Conservation (phyloP, 2,329 filamentous ascomycete species). For the Cadophora sp. region DNA sequence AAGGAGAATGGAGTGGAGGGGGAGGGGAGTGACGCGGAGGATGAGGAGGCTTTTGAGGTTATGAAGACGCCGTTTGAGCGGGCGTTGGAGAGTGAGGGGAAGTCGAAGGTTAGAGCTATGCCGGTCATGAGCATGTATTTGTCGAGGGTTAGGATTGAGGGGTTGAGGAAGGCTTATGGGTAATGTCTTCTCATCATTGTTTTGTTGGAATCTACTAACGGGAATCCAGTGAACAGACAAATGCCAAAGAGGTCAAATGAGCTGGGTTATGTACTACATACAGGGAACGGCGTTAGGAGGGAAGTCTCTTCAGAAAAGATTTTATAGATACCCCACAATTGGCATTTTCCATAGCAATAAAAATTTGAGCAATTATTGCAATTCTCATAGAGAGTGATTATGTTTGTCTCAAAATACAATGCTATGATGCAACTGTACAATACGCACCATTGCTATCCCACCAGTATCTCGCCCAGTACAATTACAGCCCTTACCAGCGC, state of each 20-base stretch:
- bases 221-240: conserved; percentile 45
- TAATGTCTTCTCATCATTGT: conserved; percentile 31
- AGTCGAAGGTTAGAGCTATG: conserved; percentile 52
- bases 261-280: not conserved
- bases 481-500: conserved; percentile 5
- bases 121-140: conserved; percentile 68
- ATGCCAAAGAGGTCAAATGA: conserved; percentile 30
- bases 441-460: not conserved
- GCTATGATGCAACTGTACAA: not conserved
- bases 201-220: conserved; percentile 9
- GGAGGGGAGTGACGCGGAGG: conserved; percentile 42
- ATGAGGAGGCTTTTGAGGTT: conserved; percentile 60
- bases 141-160: conserved; percentile 59
- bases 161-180: conserved; percentile 55
- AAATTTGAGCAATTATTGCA: not conserved
- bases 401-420: conserved; percentile 7
- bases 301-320: not conserved
- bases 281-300: conserved; percentile 1
- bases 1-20: conserved; percentile 20
- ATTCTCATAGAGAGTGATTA: not conserved
- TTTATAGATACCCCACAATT: conserved; percentile 14
- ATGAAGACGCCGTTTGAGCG: conserved; percentile 64
- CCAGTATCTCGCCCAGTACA: not conserved
- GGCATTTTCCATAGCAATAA: not conserved
- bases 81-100: conserved; percentile 53